Evolutionary conservation across 257 asterid genomes (phyloP).

Genomic region (Cinchona pubescens): DNA sequence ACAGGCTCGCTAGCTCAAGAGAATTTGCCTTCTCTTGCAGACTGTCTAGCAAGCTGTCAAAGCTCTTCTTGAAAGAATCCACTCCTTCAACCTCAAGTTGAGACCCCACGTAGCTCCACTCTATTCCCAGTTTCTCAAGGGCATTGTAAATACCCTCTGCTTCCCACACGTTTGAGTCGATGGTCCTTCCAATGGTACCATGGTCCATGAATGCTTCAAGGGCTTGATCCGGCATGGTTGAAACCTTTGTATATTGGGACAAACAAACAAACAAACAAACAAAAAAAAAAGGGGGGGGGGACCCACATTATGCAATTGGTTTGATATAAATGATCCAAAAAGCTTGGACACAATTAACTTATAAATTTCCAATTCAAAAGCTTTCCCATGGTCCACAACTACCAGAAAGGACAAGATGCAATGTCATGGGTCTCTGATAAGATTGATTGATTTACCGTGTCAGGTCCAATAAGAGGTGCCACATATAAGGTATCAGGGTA

Average conservation of each 20-base stretch:
- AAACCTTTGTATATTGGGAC: conserved; percentile 48
- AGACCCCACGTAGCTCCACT: conserved; percentile 75
- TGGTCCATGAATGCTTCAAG: conserved; percentile 89
- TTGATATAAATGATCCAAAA: background rate
- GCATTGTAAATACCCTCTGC: conserved; percentile 89
- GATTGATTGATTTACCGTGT: conserved; percentile 70
- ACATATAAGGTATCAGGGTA: conserved; percentile 93
- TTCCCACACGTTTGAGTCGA: conserved; percentile 81
- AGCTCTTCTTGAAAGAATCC: conserved; percentile 94
- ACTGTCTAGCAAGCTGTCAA: conserved; percentile 87
- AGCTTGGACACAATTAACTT: too few relatives aligned
- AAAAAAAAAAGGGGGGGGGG: too few relatives aligned
- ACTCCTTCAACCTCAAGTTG: conserved; percentile 97
- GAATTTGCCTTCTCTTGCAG: conserved; percentile 96
- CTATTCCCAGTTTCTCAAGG: conserved; percentile 89
- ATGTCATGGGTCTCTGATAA: conserved; percentile 22
- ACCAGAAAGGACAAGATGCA: conserved; percentile 15
- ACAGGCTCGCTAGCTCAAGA: conserved; percentile 69
- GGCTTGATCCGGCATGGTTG: conserved; percentile 99
- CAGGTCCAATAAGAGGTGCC: conserved; percentile 99
- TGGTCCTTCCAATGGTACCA: conserved; percentile 86
- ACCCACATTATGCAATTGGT: background rate
- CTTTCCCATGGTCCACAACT: conserved; percentile 17
- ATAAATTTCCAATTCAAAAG: background rate
- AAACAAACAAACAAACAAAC: too few relatives aligned